These are phyloP conservation scores for Lachnum nothofagi DNA, from an alignment of 2,329 filamentous ascomycete species.

Conservation along the genomic window DNA sequence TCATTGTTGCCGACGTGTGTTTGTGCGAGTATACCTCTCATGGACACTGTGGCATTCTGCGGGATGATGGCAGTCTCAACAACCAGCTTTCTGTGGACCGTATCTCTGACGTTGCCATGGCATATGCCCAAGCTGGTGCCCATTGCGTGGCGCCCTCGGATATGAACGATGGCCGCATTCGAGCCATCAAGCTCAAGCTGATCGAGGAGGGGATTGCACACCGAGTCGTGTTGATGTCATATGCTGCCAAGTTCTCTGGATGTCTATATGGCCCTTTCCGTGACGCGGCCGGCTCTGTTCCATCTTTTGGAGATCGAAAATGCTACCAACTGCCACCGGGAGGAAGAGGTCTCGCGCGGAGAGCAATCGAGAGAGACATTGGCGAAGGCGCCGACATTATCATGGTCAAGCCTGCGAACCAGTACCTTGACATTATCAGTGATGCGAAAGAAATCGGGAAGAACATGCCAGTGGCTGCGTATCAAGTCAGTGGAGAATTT, in stretches of 20 bases:
- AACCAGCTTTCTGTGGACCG: slow-evolving; percentile 90
- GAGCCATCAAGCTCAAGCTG: slow-evolving; percentile 94
- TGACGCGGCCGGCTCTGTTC: slow-evolving; percentile 85
- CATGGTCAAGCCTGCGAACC: slow-evolving; percentile 96
- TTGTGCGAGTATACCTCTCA: slow-evolving; percentile 98
- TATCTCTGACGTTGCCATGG: slow-evolving; percentile 94
- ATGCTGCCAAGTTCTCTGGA: slow-evolving; percentile 95
- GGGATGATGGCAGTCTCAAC: slow-evolving; percentile 88
- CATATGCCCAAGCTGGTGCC: slow-evolving; percentile 90
- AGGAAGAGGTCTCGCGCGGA: slow-evolving; percentile 81
- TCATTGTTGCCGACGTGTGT: slow-evolving; percentile 88
- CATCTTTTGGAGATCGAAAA: slow-evolving; percentile 87
- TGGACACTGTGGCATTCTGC: slow-evolving; percentile 92
- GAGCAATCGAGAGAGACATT: slow-evolving; percentile 86
- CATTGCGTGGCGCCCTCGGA: slow-evolving; percentile 96
- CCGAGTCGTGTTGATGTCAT: slow-evolving; percentile 90
- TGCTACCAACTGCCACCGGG: slow-evolving; percentile 96
- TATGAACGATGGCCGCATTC: slow-evolving; percentile 98
- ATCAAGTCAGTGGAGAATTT: slow-evolving; percentile 95
- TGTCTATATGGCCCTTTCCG: slow-evolving; percentile 96
- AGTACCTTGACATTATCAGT: slow-evolving; percentile 95
- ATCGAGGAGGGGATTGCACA: slow-evolving; percentile 93
- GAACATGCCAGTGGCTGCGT: slow-evolving; percentile 88
- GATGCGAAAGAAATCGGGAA: slow-evolving; percentile 92
- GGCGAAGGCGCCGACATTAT: slow-evolving; percentile 93